A percentile compares a stretch with the other conserved stretches of the same genome.
Conservation (phyloP, 2,329 filamentous ascomycete genomes). For the Acrocalymma vagum region DNA sequence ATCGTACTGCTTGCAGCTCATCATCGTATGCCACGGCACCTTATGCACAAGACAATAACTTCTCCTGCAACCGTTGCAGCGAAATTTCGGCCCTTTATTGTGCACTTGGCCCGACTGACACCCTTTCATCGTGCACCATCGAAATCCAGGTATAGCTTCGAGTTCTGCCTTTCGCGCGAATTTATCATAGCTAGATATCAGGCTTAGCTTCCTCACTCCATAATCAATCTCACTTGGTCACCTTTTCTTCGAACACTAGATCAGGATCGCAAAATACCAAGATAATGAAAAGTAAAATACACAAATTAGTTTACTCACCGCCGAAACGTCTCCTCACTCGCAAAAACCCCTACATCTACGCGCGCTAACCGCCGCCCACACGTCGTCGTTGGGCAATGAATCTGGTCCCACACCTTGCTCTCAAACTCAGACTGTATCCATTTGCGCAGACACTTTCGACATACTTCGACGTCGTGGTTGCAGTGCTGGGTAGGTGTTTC, state of each 20-base stretch:
- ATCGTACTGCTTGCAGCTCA: constrained; percentile 52
- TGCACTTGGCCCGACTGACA: constrained; percentile 65
- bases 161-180: constrained; percentile 56
- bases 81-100: constrained; percentile 50
- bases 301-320: too few species aligned
- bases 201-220: background rate
- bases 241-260: too few species aligned
- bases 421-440: constrained; percentile 51
- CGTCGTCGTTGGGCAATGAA: constrained; percentile 61
- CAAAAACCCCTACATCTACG: constrained; percentile 56
- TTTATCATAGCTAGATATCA: constrained; percentile 46
- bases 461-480: constrained; percentile 43
- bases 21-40: constrained; percentile 46
- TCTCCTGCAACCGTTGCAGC: constrained; percentile 45
- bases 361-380: constrained; percentile 57
- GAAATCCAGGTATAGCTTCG: constrained; percentile 55
- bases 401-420: constrained; percentile 53
- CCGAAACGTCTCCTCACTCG: constrained; percentile 54
- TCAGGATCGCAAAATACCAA: too few species aligned
- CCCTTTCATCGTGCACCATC: constrained; percentile 60
- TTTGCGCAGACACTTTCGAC: constrained; percentile 45
- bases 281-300: background rate
- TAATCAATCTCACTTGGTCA: background rate
- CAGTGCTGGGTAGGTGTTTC: constrained; percentile 43
- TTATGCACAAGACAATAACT: constrained; percentile 48